A percentile compares a stretch with the other conserved stretches of the same genome.
These are phyloP conservation scores for Aurifilum marmelostoma DNA, from an alignment of 2,329 filamentous ascomycete species.

Conservation along the genomic window DNA sequence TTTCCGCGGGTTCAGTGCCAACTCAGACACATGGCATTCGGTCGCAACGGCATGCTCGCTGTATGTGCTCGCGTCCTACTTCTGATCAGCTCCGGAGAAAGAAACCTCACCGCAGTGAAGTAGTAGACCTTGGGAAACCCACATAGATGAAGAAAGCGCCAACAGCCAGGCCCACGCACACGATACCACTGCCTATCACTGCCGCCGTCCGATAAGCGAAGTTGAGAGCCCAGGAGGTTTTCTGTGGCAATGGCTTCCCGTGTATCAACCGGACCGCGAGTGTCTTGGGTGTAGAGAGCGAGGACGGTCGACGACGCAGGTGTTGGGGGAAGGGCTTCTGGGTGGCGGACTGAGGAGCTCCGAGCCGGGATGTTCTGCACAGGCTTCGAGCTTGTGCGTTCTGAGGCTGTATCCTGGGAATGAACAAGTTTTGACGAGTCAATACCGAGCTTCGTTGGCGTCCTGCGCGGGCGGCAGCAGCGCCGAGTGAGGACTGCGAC, in stretches of 20 bases:
- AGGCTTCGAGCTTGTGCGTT: constrained; percentile 18
- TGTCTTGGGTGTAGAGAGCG: constrained; percentile 32
- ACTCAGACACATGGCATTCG: constrained; percentile 82
- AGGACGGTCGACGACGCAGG: constrained; percentile 22
- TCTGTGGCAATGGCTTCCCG: constrained; percentile 55
- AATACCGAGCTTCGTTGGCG: constrained; percentile 19
- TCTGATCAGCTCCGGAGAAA: background rate
- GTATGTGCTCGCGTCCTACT: constrained; percentile 81
- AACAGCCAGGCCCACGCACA: constrained; percentile 69
- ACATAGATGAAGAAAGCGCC: constrained; percentile 84
- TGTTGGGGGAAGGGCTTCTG: constrained; percentile 13
- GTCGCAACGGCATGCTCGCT: constrained; percentile 65
- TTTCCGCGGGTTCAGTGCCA: constrained; percentile 77
- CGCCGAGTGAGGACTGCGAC: constrained; percentile 24
- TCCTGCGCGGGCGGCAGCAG: constrained; percentile 24
- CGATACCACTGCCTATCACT: constrained; percentile 74
- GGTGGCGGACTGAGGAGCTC: constrained; percentile 12
- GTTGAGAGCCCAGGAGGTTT: constrained; percentile 52
- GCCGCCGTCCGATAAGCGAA: constrained; percentile 73
- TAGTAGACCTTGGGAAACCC: background rate
- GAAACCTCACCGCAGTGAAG: background rate
- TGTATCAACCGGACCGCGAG: constrained; percentile 48
- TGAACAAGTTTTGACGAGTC: constrained; percentile 10
- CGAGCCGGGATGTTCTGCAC: constrained; percentile 16
- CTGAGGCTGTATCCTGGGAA: constrained; percentile 11